Percentiles rank a stretch among this genome's conserved stretches.
Evolutionary conservation across 1,284 basidiomycete genomes (phyloP).

Genomic region (Vanrija sp.): DNA sequence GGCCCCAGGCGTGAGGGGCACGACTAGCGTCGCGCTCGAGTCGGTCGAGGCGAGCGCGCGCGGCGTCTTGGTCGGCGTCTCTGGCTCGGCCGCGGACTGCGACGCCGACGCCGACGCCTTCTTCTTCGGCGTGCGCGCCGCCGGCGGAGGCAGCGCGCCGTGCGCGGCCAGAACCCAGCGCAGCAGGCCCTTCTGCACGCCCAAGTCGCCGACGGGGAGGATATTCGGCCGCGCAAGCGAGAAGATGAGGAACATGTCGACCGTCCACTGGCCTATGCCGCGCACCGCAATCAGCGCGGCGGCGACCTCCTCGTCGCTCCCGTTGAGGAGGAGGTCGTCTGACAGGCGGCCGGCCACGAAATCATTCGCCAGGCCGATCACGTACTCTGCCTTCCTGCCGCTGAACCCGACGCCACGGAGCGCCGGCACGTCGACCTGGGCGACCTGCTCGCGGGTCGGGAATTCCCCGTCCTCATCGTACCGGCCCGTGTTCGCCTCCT

Average conservation of each 20-base stretch:
- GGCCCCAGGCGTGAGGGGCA: slow-evolving; percentile 30
- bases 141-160: slow-evolving; percentile 32
- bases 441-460: slow-evolving; percentile 67
- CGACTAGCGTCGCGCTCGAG: slow-evolving; percentile 1
- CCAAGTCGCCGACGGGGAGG: slow-evolving; percentile 74
- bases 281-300: slow-evolving; percentile 71
- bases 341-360: slow-evolving; percentile 74
- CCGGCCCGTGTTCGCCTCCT: slow-evolving; percentile 5
- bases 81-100: background rate
- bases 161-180: slow-evolving; percentile 70
- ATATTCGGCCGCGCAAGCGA: slow-evolving; percentile 76
- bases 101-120: slow-evolving; percentile 7
- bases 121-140: slow-evolving; percentile 43
- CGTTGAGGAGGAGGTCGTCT: slow-evolving; percentile 63
- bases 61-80: background rate
- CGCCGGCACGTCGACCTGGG: slow-evolving; percentile 56
- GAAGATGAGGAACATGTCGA: slow-evolving; percentile 88
- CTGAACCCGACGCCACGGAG: slow-evolving; percentile 71
- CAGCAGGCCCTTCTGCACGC: slow-evolving; percentile 71
- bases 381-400: slow-evolving; percentile 79
- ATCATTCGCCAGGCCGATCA: slow-evolving; percentile 68
- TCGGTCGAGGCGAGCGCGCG: background rate
- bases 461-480: slow-evolving; percentile 50
- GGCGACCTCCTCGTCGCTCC: slow-evolving; percentile 68
- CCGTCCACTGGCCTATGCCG: slow-evolving; percentile 67